Conservation (phyloP, 2,329 filamentous ascomycete genomes). For the Lasiodiplodia sp. region DNA sequence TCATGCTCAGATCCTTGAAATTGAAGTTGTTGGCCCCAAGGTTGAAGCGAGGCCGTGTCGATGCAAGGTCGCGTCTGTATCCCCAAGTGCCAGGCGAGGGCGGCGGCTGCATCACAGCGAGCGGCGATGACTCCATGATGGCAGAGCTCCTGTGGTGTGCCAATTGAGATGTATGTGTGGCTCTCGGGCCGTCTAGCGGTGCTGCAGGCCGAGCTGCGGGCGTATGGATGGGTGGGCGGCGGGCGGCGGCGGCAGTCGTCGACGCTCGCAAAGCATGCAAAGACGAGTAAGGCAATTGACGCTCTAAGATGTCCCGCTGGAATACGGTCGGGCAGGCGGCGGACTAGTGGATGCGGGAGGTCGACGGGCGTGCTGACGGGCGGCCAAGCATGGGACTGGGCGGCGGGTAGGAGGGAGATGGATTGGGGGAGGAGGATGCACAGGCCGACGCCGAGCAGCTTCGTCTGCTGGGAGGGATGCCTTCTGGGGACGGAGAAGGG, state of each 20-base stretch:
- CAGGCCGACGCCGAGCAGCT: constrained; percentile 36
- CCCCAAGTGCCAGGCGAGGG: constrained; percentile 71
- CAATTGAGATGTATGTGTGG: constrained; percentile 26
- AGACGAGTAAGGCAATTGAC: constrained; percentile 23
- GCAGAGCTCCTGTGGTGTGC: constrained; percentile 7
- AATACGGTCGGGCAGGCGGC: constrained; percentile 5
- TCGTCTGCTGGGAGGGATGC: constrained; percentile 33
- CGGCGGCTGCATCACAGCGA: constrained; percentile 88
- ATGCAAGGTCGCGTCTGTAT: constrained; percentile 62
- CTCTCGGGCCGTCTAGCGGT: constrained; percentile 24
- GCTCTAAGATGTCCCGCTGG: constrained; percentile 25
- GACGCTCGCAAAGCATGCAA: constrained; percentile 21
- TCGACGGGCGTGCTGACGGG: constrained; percentile 33
- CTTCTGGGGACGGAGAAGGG: constrained; percentile 51
- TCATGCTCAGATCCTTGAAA: constrained; percentile 78
- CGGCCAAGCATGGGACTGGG: constrained; percentile 35
- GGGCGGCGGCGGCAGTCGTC: constrained; percentile 12
- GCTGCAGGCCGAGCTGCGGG: constrained; percentile 3
- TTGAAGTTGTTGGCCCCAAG: constrained; percentile 74
- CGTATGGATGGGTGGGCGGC: constrained; percentile 21
- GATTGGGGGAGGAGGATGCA: constrained; percentile 33
- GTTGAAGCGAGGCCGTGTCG: constrained; percentile 61
- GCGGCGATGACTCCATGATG: constrained; percentile 74
- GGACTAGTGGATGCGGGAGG: constrained; percentile 15
- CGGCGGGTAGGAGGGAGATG: constrained; percentile 37